A percentile compares a stretch with the other conserved stretches of the same genome.
phyloP scores from a whole-genome alignment of 1,139 yeast species.

The Protomyces gravidus region DNA sequence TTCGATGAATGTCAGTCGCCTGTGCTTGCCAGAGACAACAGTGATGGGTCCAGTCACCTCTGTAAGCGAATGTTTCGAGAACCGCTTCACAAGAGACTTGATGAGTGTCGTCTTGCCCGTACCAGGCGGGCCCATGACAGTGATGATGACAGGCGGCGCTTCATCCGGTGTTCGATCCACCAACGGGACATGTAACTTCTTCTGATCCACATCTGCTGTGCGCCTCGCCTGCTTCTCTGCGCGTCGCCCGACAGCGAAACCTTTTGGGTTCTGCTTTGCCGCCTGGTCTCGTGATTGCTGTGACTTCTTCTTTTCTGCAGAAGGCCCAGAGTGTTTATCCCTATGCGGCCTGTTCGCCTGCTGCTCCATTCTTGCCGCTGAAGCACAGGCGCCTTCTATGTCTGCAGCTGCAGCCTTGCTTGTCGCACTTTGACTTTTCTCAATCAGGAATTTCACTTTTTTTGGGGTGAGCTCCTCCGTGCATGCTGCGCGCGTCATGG shows the following conservation, averaged over 20 bases:
- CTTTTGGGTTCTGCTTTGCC: constrained; percentile 26
- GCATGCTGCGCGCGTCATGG: neutral
- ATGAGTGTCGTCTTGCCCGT: constrained; percentile 95
- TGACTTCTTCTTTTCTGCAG: constrained; percentile 23
- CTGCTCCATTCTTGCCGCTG: constrained; percentile 8
- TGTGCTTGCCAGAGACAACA: constrained; percentile 92
- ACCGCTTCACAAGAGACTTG: constrained; percentile 78
- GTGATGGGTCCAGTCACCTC: constrained; percentile 96
- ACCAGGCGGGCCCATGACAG: constrained; percentile 98
- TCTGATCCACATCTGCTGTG: constrained; percentile 73
- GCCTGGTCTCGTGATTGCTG: constrained; percentile 16
- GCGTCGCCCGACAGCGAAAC: constrained; percentile 21
- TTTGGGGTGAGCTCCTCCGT: constrained; percentile 1
- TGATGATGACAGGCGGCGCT: constrained; percentile 91
- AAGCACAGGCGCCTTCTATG: neutral
- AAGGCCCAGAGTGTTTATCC: constrained; percentile 27
- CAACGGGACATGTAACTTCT: constrained; percentile 92
- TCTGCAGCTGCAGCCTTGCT: neutral
- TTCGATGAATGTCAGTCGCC: constrained; percentile 89
- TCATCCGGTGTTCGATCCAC: constrained; percentile 96
- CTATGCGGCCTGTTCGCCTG: constrained; percentile 22
- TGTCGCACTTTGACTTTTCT: neutral
- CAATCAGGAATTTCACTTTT: neutral
- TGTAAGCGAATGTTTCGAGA: constrained; percentile 78
- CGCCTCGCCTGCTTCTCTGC: constrained; percentile 73